Base-by-base conservation (phyloP, 177 flowering plant species). In the Tripterygium wilfordii region DNA sequence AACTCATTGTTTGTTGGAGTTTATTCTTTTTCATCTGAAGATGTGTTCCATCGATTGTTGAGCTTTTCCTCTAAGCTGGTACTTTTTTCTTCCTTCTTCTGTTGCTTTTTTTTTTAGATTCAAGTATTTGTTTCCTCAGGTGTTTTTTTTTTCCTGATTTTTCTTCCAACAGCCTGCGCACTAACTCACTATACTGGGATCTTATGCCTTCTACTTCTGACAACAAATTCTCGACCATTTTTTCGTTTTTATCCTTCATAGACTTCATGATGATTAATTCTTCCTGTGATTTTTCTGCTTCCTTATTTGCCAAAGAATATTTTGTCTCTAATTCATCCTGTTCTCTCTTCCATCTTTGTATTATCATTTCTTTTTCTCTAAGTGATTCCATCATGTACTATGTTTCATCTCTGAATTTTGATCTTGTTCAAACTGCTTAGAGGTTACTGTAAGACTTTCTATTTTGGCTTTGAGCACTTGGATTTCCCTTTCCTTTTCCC, bases 391-490 rank as follows among this genome's bases (percentile, higher is more conserved):
- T 53, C 42, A 52, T 24, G 26, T 31, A 42, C 30, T 62, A 49
- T n/a, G 18, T 28, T 20, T 60, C 66, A 17, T 32, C 39, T 49
- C 53, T 18, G 51, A 51, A 33, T 6, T 30, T 48, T 16, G 23
- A 35, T 45, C 48, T 40, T 49, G 52, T 42, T 30, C 43, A 17
- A 31, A 19, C 37, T 62, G 53, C 53, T 62, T 63, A 30, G 13
- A 26, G n/a, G n/a, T n/a, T n/a, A n/a, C n/a, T 16, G 23, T 43
- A 16, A 67, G 59, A 43, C 26, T 64, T 37, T 63, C 65, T 31
- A 72, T 49, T 41, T 60, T 51, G 5, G 45, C 23, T 49, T 37
- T 56, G 25, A 72, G 73, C 56, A 41, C 62, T 44, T 62, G 53
- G 19, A 72, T 53, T 48, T 72, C 66, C 48, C 9, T 44, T 17